These are phyloP conservation scores for Mrakia hoshinonis DNA, from an alignment of 768 basidiomycete genomes.

Conservation along the genomic window DNA sequence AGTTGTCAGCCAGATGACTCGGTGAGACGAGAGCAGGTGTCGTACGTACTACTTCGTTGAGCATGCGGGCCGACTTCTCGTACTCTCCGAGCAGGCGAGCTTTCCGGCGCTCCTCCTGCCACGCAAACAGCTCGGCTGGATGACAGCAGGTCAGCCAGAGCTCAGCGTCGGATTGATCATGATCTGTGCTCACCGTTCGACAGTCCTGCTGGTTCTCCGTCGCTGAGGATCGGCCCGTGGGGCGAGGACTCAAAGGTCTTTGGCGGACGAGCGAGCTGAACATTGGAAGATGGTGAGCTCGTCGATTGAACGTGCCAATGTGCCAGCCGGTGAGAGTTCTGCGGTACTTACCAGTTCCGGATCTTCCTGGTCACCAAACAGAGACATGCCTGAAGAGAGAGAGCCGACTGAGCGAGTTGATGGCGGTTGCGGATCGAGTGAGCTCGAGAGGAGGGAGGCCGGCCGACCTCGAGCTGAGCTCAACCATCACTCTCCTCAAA, in stretches of 20 bases:
- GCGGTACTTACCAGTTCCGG: not conserved
- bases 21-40: not conserved
- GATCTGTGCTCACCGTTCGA: constrained; percentile 6
- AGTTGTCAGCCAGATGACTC: not conserved
- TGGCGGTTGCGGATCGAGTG: not conserved
- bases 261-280: constrained; percentile 6
- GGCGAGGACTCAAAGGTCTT: not conserved
- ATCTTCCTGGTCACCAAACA: constrained; percentile 13
- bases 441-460: not conserved
- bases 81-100: constrained; percentile 22
- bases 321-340: too few relatives aligned
- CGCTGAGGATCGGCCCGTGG: constrained; percentile 8
- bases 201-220: constrained; percentile 22
- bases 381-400: not conserved
- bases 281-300: not conserved
- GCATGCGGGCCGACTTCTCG: constrained; percentile 8
- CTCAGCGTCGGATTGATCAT: not conserved
- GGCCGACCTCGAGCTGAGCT: too few relatives aligned
- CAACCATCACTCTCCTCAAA: too few relatives aligned
- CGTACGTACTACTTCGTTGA: constrained; percentile 14
- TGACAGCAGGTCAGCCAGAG: not conserved
- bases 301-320: too few relatives aligned
- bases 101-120: constrained; percentile 25
- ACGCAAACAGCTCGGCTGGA: constrained; percentile 23
- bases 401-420: not conserved